phyloP scores from a whole-genome alignment of 2,329 filamentous ascomycete species.

The Epichloe hybrida region DNA sequence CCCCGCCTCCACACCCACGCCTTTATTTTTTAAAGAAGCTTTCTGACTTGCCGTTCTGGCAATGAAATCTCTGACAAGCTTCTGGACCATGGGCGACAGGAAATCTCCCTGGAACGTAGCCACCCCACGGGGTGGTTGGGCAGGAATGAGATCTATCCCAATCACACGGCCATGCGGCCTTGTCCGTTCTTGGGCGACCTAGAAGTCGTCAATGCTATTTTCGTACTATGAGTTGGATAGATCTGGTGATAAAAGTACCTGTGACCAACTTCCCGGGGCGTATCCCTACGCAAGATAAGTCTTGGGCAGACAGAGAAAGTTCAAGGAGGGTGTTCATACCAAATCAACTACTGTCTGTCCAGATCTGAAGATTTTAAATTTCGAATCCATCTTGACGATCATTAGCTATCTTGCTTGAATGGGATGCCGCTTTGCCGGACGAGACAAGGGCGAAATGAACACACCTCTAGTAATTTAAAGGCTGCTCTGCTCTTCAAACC shows the following conservation, averaged over 20 bases:
- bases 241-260: conserved; percentile 27
- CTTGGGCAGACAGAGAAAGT: neutral
- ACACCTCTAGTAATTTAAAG: conserved; percentile 83
- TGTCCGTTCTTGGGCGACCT: conserved; percentile 74
- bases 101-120: conserved; percentile 94
- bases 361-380: conserved; percentile 62
- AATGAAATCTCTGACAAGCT: conserved; percentile 65
- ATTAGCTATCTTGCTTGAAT: neutral
- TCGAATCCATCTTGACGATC: conserved; percentile 56
- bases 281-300: conserved; percentile 44
- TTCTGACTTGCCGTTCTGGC: conserved; percentile 33
- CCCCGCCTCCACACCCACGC: conserved; percentile 4
- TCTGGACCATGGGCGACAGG: conserved; percentile 58
- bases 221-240: neutral
- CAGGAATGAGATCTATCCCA: conserved; percentile 88
- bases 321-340: conserved; percentile 30
- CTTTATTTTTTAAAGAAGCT: neutral
- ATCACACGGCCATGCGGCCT: conserved; percentile 66
- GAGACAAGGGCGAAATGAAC: neutral
- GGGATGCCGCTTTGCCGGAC: neutral
- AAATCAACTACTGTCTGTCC: conserved; percentile 86
- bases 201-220: neutral
- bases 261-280: conserved; percentile 61
- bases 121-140: conserved; percentile 81
- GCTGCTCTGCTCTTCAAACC: conserved; percentile 82